Evolutionary conservation across 345 rosid species (phyloP).

Genomic region (Zanthoxylum bungeanum): DNA sequence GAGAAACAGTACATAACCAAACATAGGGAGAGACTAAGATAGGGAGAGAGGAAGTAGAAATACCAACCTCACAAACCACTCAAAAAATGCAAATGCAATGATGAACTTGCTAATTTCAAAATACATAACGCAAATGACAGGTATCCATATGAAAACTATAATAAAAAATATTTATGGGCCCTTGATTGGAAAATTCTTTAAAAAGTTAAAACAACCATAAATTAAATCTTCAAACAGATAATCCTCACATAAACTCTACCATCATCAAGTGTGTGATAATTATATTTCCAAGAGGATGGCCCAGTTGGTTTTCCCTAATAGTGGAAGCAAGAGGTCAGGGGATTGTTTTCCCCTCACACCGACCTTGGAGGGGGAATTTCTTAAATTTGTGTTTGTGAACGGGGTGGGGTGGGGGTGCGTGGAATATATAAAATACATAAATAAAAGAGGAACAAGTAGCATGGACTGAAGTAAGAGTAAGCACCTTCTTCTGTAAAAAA

Average conservation of each 20-base stretch:
- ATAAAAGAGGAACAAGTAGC: neutral
- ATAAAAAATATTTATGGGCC: neutral
- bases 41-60: neutral
- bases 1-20: neutral
- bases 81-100: neutral
- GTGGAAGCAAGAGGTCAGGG: neutral
- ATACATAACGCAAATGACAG: neutral
- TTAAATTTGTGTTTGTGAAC: neutral
- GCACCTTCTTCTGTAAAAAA: constrained; percentile 74
- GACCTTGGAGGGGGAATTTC: neutral
- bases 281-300: neutral
- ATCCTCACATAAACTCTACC: neutral
- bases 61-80: neutral
- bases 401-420: neutral
- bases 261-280: neutral
- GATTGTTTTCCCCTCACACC: neutral
- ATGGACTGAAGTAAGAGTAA: neutral
- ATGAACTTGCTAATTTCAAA: neutral
- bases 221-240: too few relatives aligned
- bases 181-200: neutral
- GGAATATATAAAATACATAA: too few relatives aligned
- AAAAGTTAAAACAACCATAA: neutral
- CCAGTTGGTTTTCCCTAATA: neutral
- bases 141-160: neutral
- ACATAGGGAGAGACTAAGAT: neutral